A percentile compares a stretch with the other conserved stretches of the same genome.
These are phyloP conservation scores for Hyphopichia fennica DNA, from an alignment of 1,139 yeast species.

Conservation along the genomic window DNA sequence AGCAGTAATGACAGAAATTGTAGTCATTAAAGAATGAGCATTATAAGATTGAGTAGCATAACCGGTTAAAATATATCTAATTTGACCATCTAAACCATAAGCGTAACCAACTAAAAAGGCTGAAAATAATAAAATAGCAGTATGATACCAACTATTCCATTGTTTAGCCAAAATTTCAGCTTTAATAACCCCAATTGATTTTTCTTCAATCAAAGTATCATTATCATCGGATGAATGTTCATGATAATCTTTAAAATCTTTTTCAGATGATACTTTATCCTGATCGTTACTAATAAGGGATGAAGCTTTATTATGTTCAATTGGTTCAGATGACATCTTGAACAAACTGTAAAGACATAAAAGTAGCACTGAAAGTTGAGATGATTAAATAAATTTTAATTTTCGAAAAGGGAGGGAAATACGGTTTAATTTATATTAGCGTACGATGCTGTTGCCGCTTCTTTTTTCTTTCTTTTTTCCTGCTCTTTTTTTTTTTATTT, in stretches of 20 bases:
- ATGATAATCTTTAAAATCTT: neutral
- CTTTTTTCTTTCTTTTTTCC: too few species aligned
- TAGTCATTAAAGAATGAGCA: slow-evolving; percentile 57
- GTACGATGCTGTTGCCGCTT: too few species aligned
- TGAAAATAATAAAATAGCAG: slow-evolving; percentile 16
- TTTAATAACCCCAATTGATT: slow-evolving; percentile 27
- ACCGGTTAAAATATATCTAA: slow-evolving; percentile 31
- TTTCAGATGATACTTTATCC: neutral
- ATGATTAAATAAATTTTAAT: too few species aligned
- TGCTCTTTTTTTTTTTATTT: too few species aligned
- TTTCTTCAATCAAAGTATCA: slow-evolving; percentile 1
- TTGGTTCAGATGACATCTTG: neutral
- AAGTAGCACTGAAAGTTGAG: too few species aligned
- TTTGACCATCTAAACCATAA: slow-evolving; percentile 22
- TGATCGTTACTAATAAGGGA: neutral
- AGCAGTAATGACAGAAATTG: slow-evolving; percentile 55
- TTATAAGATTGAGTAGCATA: slow-evolving; percentile 55
- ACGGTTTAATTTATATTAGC: neutral
- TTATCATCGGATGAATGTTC: neutral
- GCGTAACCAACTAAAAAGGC: slow-evolving; percentile 30
- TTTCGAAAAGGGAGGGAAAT: neutral
- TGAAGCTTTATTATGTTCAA: neutral
- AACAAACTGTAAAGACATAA: neutral
- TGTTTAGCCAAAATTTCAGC: slow-evolving; percentile 35
- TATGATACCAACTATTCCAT: slow-evolving; percentile 21